phyloP scores from a whole-genome alignment of 2,329 filamentous ascomycete species.

The Monosporascus sp. region DNA sequence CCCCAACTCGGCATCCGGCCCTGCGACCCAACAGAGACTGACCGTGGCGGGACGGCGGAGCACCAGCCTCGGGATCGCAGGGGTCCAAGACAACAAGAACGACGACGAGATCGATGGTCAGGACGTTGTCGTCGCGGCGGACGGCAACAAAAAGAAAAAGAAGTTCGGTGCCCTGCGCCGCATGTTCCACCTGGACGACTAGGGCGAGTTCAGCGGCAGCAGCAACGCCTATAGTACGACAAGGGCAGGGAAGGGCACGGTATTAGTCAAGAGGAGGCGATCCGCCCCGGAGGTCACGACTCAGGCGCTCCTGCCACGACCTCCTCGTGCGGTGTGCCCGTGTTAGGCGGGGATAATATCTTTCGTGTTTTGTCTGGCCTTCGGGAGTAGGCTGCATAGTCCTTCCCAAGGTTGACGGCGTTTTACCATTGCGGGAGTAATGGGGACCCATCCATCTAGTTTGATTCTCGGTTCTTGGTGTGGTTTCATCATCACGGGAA shows the following conservation, averaged over 20 bases:
- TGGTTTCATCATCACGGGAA: too few relatives aligned
- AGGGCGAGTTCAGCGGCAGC: conserved; percentile 15
- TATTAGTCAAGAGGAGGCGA: conserved; percentile 14
- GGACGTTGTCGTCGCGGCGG: conserved; percentile 23
- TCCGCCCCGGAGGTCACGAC: conserved; percentile 20
- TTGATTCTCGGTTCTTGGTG: background rate
- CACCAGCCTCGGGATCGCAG: conserved; percentile 26
- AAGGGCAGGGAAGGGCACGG: conserved; percentile 8
- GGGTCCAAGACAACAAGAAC: conserved; percentile 1
- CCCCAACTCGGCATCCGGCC: conserved; percentile 10
- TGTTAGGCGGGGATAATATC: background rate
- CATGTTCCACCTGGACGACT: conserved; percentile 53
- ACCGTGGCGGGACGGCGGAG: conserved; percentile 17
- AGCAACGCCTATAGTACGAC: conserved; percentile 1
- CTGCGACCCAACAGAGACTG: conserved; percentile 8
- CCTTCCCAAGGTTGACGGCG: background rate
- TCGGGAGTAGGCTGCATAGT: background rate
- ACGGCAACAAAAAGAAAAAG: conserved; percentile 36
- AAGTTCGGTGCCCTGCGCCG: conserved; percentile 52
- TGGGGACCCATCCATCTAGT: background rate
- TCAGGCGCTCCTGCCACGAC: background rate
- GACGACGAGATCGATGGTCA: conserved; percentile 1
- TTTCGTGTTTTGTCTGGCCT: background rate
- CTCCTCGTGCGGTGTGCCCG: background rate
- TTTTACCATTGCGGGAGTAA: background rate